Evolutionary conservation across 192 early-diverging fungal species (phyloP), one percentile per base, ranked within the genome.

Genomic region (Gaertneriomyces sp.): DNA sequence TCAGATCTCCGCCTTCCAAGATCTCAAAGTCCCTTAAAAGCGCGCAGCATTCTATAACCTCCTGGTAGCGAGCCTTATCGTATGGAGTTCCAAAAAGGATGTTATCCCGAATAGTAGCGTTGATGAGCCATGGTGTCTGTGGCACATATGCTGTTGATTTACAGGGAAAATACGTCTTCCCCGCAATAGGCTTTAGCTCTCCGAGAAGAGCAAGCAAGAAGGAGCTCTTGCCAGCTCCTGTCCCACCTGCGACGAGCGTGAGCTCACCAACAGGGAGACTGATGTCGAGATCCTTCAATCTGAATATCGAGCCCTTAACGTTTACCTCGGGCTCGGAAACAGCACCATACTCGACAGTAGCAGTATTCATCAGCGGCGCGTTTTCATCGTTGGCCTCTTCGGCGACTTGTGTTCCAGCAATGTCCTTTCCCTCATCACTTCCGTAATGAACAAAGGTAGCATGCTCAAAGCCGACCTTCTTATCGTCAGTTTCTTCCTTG

Each of bases 11-110:
- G 41, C 80, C 88, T 25, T 83, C 77, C 9, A 99, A 68, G 63
- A 89, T 90, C 9, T 88, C 87, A 50, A 99, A 79, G 66, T 99
- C 96, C 9, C 87, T 81, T 12, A 76, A 77, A 8, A 99, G 78
- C n/a, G 95, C 94, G 19, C 94, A 97, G 59, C 87, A 86, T 6
- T 84, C 76, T 40, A 99, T 73, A 4, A 93, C 92, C 55, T 86
- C 76, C 41, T 85, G 76, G 70, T 99, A 99, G 7, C 89, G 84
- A n/a, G 76, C 78, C 51, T 79, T 72, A 57, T 94, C 85, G 64
- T 82, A 96, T 7, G 74, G 70, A 4, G 76, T 66, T 43, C 93
- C 93, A 76, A 99, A 98, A 25, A 88, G 57, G 65, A 98, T 96
- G 63, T 89, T 91, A 62, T 79, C 84, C 3, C 80, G 50, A 46